Percentiles rank a stretch among this genome's conserved stretches.
These are phyloP conservation scores for Fusarium annulatum DNA, from an alignment of 2,329 filamentous ascomycete genomes.

Conservation along the genomic window DNA sequence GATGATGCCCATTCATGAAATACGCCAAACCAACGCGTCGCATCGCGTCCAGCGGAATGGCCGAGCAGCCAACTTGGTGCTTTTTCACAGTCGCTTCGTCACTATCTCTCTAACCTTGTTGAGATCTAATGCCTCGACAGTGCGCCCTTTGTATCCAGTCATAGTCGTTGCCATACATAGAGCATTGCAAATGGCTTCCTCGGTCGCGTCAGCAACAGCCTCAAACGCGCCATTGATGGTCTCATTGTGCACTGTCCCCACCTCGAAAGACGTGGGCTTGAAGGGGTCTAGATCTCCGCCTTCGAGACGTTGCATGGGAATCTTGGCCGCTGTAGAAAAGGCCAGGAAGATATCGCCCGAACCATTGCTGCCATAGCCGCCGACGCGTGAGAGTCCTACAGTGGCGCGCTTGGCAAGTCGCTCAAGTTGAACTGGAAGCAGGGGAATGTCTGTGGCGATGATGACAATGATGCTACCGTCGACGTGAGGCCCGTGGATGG, in stretches of 20 bases:
- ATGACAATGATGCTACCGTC: constrained; percentile 52
- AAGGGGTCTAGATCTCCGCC: constrained; percentile 53
- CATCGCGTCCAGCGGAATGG: neutral
- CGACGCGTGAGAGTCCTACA: constrained; percentile 69
- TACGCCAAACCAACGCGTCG: neutral
- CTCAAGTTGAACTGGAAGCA: constrained; percentile 49
- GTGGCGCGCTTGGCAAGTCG: constrained; percentile 70
- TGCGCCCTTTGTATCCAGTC: constrained; percentile 62
- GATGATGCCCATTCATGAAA: neutral
- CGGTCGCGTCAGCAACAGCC: constrained; percentile 70
- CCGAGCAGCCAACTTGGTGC: no score
- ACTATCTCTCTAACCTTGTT: constrained; percentile 60
- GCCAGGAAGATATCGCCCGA: constrained; percentile 76
- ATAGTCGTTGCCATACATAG: constrained; percentile 70
- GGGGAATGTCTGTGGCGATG: constrained; percentile 48
- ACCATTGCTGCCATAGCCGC: constrained; percentile 69
- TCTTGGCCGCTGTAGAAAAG: constrained; percentile 69
- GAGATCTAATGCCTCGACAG: constrained; percentile 62
- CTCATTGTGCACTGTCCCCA: constrained; percentile 60
- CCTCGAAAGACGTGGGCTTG: constrained; percentile 43
- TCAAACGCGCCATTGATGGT: constrained; percentile 72
- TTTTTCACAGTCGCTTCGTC: constrained; percentile 37
- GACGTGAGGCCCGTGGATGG: constrained; percentile 44
- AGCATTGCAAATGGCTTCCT: constrained; percentile 74
- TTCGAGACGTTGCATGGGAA: constrained; percentile 51